Conservation (phyloP, 2,329 filamentous ascomycete species). For the Cordyceps tenuipes region DNA sequence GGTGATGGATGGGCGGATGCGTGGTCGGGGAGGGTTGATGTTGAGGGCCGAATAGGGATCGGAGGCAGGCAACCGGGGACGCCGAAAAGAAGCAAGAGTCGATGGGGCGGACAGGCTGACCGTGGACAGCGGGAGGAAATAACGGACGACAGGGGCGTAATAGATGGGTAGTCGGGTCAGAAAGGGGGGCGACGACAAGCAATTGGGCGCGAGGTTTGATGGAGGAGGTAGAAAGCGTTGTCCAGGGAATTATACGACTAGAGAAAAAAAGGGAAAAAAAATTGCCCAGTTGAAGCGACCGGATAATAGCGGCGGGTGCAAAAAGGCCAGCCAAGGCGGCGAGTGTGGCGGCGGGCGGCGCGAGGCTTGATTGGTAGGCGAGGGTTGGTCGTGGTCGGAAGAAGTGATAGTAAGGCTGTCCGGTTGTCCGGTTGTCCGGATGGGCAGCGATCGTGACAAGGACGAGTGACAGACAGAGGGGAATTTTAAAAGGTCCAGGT, state of each 20-base stretch:
- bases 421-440: too few relatives aligned
- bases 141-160: not conserved
- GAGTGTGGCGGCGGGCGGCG: slow-evolving; percentile 3
- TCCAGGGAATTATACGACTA: not conserved
- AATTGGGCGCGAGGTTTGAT: not conserved
- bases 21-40: not conserved
- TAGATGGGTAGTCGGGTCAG: not conserved
- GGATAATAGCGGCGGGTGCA: slow-evolving; percentile 1
- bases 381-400: not conserved
- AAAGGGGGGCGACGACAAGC: not conserved
- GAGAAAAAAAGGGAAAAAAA: not conserved
- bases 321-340: slow-evolving; percentile 7
- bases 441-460: not conserved
- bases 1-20: not conserved
- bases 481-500: not conserved
- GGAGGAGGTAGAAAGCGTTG: not conserved
- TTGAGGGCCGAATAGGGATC: not conserved
- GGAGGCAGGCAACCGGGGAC: not conserved
- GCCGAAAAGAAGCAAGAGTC: not conserved
- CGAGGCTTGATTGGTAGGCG: slow-evolving; percentile 6
- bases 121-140: not conserved
- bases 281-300: not conserved
- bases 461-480: not conserved
- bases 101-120: not conserved
- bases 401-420: not conserved